phyloP scores from a whole-genome alignment of 2,329 filamentous ascomycete species.

The Lomentospora prolificans region DNA sequence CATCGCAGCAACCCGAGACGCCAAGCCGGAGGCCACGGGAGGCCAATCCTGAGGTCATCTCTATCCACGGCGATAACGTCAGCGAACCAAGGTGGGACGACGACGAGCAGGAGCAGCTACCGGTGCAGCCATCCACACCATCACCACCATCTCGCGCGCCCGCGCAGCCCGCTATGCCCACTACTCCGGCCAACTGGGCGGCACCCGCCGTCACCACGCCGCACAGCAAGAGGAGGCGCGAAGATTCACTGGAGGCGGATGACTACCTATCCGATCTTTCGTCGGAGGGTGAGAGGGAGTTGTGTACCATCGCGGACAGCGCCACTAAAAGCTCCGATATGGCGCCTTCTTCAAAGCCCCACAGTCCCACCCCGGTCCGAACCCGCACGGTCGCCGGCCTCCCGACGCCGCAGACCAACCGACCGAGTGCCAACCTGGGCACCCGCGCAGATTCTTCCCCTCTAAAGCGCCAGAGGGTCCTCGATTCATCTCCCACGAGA shows the following conservation, averaged over 20 bases:
- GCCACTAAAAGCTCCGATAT: constrained; percentile 19
- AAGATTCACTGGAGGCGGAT: constrained; percentile 19
- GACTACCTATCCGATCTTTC: constrained; percentile 23
- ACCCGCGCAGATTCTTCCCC: constrained; percentile 25
- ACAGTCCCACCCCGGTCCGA: constrained; percentile 19
- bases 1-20: constrained; percentile 4
- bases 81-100: constrained; percentile 11
- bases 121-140: not conserved
- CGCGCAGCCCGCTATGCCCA: not conserved
- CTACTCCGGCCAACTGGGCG: not conserved
- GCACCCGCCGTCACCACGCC: constrained; percentile 14
- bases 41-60: constrained; percentile 7
- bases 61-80: not conserved
- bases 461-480: constrained; percentile 21
- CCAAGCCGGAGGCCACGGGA: constrained; percentile 4
- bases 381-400: constrained; percentile 15
- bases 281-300: constrained; percentile 28
- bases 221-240: constrained; percentile 19
- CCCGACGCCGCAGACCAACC: constrained; percentile 19
- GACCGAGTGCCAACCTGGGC: constrained; percentile 14
- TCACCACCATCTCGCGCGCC: not conserved
- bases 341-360: constrained; percentile 8
- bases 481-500: constrained; percentile 13
- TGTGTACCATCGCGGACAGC: constrained; percentile 25
- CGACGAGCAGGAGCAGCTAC: constrained; percentile 11